Conservation (phyloP, 1,139 yeast species). For the Suhomyces maxii region DNA sequence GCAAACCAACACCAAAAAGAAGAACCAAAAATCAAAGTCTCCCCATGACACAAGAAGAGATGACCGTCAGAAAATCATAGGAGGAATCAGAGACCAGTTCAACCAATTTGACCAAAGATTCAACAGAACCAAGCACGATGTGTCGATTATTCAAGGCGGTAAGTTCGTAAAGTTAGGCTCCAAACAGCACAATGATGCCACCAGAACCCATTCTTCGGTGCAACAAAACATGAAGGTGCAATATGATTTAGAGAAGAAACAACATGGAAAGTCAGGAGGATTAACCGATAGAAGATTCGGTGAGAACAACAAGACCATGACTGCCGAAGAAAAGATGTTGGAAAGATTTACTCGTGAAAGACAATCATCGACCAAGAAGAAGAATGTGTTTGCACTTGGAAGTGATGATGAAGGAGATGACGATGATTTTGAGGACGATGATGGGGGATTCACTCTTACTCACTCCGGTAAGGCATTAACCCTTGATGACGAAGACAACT, state of each 20-base stretch:
- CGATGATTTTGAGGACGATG: conserved; percentile 29
- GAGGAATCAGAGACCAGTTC: conserved; percentile 73
- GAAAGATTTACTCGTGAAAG: conserved; percentile 90
- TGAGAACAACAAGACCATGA: conserved; percentile 69
- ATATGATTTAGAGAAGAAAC: conserved; percentile 60
- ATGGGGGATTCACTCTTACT: conserved; percentile 56
- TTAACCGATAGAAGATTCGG: conserved; percentile 89
- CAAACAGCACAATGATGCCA: conserved; percentile 39
- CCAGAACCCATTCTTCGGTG: conserved; percentile 65
- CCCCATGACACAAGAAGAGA: conserved; percentile 73
- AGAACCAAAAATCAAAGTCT: conserved; percentile 52
- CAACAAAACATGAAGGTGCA: conserved; percentile 72
- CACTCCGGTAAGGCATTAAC: conserved; percentile 76
- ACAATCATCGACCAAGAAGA: conserved; percentile 54
- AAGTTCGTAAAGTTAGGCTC: conserved; percentile 60
- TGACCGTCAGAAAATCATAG: conserved; percentile 56
- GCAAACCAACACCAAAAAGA: conserved; percentile 64
- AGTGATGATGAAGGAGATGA: conserved; percentile 68
- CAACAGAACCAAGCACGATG: conserved; percentile 68
- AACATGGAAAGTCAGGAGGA: conserved; percentile 74
- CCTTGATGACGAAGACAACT: conserved; percentile 31
- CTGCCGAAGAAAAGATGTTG: conserved; percentile 90
- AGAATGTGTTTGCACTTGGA: conserved; percentile 61
- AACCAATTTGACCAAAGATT: conserved; percentile 85
- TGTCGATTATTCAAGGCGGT: conserved; percentile 54